Base-by-base conservation (phyloP, 2,329 filamentous ascomycete species). In the Monosporascus sp. region DNA sequence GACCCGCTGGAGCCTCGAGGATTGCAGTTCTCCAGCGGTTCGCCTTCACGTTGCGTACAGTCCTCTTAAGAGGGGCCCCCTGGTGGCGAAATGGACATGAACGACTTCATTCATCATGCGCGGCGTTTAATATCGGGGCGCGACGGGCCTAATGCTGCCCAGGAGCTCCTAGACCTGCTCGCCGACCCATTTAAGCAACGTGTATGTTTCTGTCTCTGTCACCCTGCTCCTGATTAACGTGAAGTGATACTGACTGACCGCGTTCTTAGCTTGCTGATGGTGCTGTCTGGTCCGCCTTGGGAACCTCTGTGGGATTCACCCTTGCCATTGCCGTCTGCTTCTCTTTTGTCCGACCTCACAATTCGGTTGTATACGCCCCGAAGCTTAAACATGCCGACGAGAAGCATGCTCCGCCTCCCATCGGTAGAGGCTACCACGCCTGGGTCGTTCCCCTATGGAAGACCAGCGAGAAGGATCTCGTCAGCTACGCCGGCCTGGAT, bases 311-410 rank as follows among this genome's bases (percentile, higher is more conserved):
- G 45, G 88, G 83, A 51, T 76, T 94, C 65, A 90, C 90, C 8
- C 65, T 81, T 57, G 77, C 85, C 60, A 85, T 96, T 61, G 85
- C 90, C 57, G 68, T 96, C 54, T 73, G 85, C 59, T 99, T 97
- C 78, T 96, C 90, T 57, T 76, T 97, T 62, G 78, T 97, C 51
- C 89, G 94, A 55, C 94, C 94, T 5, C 91, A 92, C 71, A 93
- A 97, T 70, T 88, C 86, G 52, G 82, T 93, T 61, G 90, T 99
- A 47, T 99, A 99, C 72, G 92, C 94, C 3, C 94, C 94, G 41
- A 93, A 95, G 68, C 78, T 95, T 48, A 96, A 96, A 69, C 87
- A 97, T 76, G 88, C 90, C 67, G 93, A 97, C 69, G 85, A 90
- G 61, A 90, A 88, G 70, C 91, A 96, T 74, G 83, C 89, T 9